These are phyloP conservation scores for Leucosporidium scottii DNA, from an alignment of 768 basidiomycete genomes.

Conservation along the genomic window DNA sequence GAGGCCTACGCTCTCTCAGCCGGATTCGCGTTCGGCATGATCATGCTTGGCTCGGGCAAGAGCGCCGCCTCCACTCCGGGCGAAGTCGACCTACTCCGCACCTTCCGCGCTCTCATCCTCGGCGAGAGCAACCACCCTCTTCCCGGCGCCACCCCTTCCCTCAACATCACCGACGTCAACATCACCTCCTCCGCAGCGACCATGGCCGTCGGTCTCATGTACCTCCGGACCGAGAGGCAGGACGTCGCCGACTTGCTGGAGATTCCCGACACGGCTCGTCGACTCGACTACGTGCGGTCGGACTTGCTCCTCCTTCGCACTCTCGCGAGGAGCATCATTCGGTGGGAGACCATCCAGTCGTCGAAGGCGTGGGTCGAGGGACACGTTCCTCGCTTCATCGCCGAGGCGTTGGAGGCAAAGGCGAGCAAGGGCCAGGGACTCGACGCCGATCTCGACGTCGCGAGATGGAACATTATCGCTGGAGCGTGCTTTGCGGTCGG, in stretches of 20 bases:
- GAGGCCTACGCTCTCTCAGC: conserved; percentile 87
- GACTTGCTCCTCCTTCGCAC: conserved; percentile 77
- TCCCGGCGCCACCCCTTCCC: conserved; percentile 2
- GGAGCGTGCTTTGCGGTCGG: conserved; percentile 87
- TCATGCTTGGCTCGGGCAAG: conserved; percentile 81
- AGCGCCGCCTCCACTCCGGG: background rate
- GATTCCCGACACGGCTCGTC: conserved; percentile 71
- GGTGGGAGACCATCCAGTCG: conserved; percentile 73
- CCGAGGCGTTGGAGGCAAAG: conserved; percentile 50
- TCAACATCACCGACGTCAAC: conserved; percentile 62
- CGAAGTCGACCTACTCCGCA: conserved; percentile 18
- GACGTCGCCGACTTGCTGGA: conserved; percentile 81
- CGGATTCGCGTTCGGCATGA: conserved; percentile 87
- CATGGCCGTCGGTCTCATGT: conserved; percentile 86
- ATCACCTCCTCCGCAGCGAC: conserved; percentile 87
- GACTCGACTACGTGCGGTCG: conserved; percentile 78
- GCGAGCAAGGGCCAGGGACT: conserved; percentile 53
- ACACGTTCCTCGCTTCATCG: conserved; percentile 65
- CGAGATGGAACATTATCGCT: conserved; percentile 83
- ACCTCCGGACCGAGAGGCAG: conserved; percentile 69
- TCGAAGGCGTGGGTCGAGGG: conserved; percentile 44
- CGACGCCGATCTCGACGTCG: conserved; percentile 59
- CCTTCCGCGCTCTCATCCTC: conserved; percentile 24
- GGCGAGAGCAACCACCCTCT: conserved; percentile 21
- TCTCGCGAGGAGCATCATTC: conserved; percentile 66